These are phyloP conservation scores for Penstemon eatonii DNA, from an alignment of 257 asterid genomes.

Conservation along the genomic window DNA sequence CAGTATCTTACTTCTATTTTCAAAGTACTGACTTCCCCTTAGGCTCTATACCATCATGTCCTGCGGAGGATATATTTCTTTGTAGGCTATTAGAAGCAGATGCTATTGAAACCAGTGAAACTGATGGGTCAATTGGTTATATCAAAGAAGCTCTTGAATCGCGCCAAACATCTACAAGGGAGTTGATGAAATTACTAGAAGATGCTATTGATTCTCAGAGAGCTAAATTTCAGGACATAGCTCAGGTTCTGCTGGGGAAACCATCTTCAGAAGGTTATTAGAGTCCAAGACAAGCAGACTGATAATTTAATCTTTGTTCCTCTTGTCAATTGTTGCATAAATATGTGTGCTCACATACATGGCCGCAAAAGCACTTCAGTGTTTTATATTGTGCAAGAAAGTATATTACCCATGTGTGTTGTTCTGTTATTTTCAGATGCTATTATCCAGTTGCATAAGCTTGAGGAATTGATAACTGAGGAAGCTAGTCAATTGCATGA, in stretches of 20 bases:
- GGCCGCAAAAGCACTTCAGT: neutral
- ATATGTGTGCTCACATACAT: neutral
- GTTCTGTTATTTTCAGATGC: constrained; percentile 54
- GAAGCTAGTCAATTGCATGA: constrained; percentile 57
- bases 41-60: constrained; percentile 84
- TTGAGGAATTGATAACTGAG: constrained; percentile 70
- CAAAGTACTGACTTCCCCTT: constrained; percentile 32
- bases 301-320: constrained; percentile 12
- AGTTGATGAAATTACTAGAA: constrained; percentile 71
- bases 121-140: constrained; percentile 44
- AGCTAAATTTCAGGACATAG: constrained; percentile 57
- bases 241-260: constrained; percentile 49
- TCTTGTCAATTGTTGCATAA: constrained; percentile 23
- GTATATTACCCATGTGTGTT: constrained; percentile 9
- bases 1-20: constrained; percentile 15
- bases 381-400: constrained; percentile 13
- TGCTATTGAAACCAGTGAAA: constrained; percentile 37
- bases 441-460: constrained; percentile 48
- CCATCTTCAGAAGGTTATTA: constrained; percentile 76
- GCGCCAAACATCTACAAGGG: constrained; percentile 69
- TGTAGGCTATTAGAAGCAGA: constrained; percentile 68
- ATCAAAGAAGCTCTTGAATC: constrained; percentile 61
- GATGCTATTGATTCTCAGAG: constrained; percentile 66
- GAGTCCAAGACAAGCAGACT: constrained; percentile 30
- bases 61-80: constrained; percentile 80